A percentile compares a stretch with the other conserved stretches of the same genome.
phyloP scores from a whole-genome alignment of 1,284 basidiomycete species.

The Ceratobasidium sp. region DNA sequence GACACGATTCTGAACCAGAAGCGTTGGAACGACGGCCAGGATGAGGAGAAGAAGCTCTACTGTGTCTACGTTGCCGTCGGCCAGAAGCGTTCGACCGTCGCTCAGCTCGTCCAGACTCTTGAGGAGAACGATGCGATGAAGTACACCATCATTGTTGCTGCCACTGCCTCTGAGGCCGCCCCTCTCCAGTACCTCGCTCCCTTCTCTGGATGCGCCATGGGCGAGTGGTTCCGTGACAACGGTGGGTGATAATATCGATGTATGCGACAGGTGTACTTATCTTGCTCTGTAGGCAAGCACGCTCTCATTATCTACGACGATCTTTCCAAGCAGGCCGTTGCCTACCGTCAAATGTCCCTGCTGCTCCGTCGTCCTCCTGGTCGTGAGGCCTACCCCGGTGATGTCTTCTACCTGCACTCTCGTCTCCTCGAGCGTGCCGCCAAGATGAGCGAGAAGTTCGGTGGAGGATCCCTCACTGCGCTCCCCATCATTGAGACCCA shows the following conservation, averaged over 20 bases:
- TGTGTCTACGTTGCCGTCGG: conserved; percentile 99
- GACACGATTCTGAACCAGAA: conserved; percentile 99
- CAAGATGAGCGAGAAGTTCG: conserved; percentile 99
- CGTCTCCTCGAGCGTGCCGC: conserved; percentile 99
- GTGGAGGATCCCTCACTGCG: conserved; percentile 97
- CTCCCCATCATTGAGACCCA: conserved; percentile 99
- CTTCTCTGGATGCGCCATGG: conserved; percentile 99
- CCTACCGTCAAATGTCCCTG: conserved; percentile 99
- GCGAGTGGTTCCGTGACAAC: conserved; percentile 99
- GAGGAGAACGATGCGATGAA: conserved; percentile 99
- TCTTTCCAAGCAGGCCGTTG: conserved; percentile 99
- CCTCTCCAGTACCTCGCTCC: conserved; percentile 99
- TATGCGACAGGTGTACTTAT: conserved; percentile 62
- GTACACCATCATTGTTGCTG: conserved; percentile 98
- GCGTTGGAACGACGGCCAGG: conserved; percentile 97
- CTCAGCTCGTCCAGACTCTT: conserved; percentile 98
- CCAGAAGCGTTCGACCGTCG: conserved; percentile 99
- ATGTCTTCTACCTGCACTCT: conserved; percentile 99
- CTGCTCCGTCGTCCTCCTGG: conserved; percentile 99
- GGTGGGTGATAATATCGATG: too few relatives aligned
- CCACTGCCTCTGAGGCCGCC: conserved; percentile 98
- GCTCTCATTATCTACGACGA: conserved; percentile 99
- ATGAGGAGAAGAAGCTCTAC: conserved; percentile 98
- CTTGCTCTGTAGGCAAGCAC: conserved; percentile 60
- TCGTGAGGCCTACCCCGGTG: conserved; percentile 99